Evolutionary conservation across 495 filamentous ascomycete species (phyloP).

Genomic region (Aspergillus kassunensis): DNA sequence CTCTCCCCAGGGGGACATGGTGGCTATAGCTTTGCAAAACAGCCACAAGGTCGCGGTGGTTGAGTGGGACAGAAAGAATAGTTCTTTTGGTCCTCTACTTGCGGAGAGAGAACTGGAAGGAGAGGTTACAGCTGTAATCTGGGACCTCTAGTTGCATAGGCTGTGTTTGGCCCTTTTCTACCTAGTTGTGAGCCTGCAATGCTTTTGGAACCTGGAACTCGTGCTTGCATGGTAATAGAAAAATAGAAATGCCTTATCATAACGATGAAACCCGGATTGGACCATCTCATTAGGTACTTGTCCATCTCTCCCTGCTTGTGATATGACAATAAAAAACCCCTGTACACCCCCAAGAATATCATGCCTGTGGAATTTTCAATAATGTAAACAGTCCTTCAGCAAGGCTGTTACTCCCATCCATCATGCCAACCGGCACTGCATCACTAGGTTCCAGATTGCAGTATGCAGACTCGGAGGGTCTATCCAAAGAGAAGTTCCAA

Average conservation of each 20-base stretch:
- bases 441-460: background rate
- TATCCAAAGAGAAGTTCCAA: background rate
- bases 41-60: slow-evolving; percentile 13
- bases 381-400: background rate
- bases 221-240: no score
- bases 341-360: background rate
- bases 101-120: slow-evolving; percentile 13
- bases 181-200: no score
- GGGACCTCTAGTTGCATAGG: background rate
- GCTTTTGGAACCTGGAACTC: no score
- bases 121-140: slow-evolving; percentile 15
- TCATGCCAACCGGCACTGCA: background rate
- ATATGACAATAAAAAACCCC: no score
- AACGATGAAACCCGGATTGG: no score
- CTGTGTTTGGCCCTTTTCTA: no score
- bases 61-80: slow-evolving; percentile 8
- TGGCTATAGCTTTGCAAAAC: slow-evolving; percentile 30
- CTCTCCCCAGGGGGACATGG: slow-evolving; percentile 20
- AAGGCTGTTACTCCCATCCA: background rate
- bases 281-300: no score
- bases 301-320: no score
- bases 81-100: slow-evolving; percentile 13
- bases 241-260: no score
- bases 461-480: background rate
- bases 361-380: background rate